Evolutionary conservation across 495 filamentous ascomycete species (phyloP).

Genomic region (Tuber aestivum): DNA sequence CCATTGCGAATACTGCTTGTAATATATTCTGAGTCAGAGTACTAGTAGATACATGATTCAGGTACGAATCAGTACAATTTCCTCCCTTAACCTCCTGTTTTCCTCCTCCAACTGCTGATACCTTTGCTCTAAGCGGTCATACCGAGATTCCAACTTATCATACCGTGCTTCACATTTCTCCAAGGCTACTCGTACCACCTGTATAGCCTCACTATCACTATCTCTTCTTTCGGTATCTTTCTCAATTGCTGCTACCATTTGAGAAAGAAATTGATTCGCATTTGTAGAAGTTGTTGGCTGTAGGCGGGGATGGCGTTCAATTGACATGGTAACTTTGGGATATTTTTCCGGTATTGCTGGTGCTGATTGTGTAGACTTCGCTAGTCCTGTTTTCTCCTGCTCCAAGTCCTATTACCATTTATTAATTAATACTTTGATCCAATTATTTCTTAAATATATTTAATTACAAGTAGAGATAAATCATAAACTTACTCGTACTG

Average conservation of each 20-base stretch:
- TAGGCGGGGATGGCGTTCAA: not conserved
- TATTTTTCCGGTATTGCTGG: not conserved
- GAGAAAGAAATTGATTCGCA: not conserved
- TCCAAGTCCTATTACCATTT: not conserved
- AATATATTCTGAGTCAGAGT: too few species aligned
- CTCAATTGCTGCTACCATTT: not conserved
- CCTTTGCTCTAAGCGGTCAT: not conserved
- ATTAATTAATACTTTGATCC: not conserved
- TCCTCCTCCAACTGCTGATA: not conserved
- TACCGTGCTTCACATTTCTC: not conserved
- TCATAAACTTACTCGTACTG: not conserved
- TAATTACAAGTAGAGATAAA: not conserved
- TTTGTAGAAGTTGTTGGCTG: not conserved
- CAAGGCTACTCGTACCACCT: not conserved
- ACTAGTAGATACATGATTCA: not conserved
- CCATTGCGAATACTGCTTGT: too few species aligned
- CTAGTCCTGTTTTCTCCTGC: not conserved
- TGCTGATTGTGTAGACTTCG: not conserved
- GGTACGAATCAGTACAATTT: not conserved
- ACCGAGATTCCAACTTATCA: not conserved
- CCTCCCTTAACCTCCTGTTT: not conserved
- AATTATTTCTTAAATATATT: not conserved
- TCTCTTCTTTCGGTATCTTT: not conserved
- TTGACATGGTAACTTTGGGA: not conserved
- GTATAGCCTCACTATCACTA: not conserved